Evolutionary conservation across 148 eudicot species (phyloP).

Genomic region (Chenopodium album): DNA sequence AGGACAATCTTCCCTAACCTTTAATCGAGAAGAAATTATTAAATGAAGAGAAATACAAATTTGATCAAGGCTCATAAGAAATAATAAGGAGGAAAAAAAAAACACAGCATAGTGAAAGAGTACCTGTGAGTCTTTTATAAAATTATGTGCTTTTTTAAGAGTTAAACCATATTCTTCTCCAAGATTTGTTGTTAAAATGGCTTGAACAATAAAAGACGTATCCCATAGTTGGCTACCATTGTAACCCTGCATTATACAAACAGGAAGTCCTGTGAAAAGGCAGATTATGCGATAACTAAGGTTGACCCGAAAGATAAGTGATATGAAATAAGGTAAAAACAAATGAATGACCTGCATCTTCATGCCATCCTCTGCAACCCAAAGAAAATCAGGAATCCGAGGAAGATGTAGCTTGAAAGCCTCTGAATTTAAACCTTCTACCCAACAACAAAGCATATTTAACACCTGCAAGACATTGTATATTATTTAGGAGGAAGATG

Average conservation of each 20-base stretch:
- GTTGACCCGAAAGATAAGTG: neutral
- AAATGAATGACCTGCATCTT: slow-evolving; percentile 82
- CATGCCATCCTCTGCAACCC: slow-evolving; percentile 99
- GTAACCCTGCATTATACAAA: slow-evolving; percentile 64
- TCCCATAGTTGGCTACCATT: slow-evolving; percentile 99
- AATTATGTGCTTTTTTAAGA: slow-evolving; percentile 69
- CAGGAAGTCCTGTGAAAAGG: slow-evolving; percentile 5
- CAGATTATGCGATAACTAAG: neutral
- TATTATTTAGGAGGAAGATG: neutral
- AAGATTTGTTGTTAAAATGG: slow-evolving; percentile 74
- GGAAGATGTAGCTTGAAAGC: slow-evolving; percentile 98
- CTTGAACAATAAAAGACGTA: slow-evolving; percentile 85
- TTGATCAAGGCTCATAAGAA: slow-evolving; percentile 3
- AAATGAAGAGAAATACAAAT: slow-evolving; percentile 16
- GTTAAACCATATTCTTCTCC: slow-evolving; percentile 64
- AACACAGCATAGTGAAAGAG: neutral
- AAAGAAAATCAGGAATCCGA: slow-evolving; percentile 76
- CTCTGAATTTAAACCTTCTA: slow-evolving; percentile 93
- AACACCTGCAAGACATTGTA: slow-evolving; percentile 41
- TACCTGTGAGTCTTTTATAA: slow-evolving; percentile 80
- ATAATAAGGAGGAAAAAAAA: neutral
- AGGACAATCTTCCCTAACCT: slow-evolving; percentile 84
- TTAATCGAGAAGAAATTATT: slow-evolving; percentile 28
- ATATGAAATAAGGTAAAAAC: slow-evolving; percentile 1
- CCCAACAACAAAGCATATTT: slow-evolving; percentile 99